These are phyloP conservation scores for Colletotrichum liriopes DNA, from an alignment of 2,329 filamentous ascomycete species.

Conservation along the genomic window DNA sequence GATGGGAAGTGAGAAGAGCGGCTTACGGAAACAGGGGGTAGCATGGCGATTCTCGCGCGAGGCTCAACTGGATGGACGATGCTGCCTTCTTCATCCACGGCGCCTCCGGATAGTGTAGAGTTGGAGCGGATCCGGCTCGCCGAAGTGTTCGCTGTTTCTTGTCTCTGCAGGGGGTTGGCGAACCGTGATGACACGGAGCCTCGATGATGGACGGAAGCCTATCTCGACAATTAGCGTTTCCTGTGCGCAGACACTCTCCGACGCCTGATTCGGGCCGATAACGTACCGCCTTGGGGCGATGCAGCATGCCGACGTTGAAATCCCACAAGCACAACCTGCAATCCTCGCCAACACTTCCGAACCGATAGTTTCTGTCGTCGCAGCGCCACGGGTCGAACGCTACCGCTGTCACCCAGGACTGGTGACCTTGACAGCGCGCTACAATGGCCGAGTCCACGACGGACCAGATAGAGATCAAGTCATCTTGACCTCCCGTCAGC, in stretches of 20 bases:
- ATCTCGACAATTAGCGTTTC: conserved; percentile 28
- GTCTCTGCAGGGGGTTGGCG: conserved; percentile 64
- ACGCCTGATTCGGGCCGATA: neutral
- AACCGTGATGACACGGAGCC: conserved; percentile 69
- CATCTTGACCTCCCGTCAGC: conserved; percentile 94
- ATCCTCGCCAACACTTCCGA: conserved; percentile 96
- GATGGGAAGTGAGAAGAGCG: neutral
- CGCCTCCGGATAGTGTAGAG: conserved; percentile 72
- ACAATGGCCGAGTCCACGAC: conserved; percentile 87
- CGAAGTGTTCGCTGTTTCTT: conserved; percentile 75
- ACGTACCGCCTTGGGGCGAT: conserved; percentile 87
- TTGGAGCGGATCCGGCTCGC: conserved; percentile 77
- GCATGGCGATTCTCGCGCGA: conserved; percentile 84
- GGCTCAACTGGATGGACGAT: conserved; percentile 87
- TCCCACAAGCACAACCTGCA: conserved; percentile 94
- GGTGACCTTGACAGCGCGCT: conserved; percentile 93
- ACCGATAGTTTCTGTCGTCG: conserved; percentile 94
- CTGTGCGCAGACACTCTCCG: conserved; percentile 7
- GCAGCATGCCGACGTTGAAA: conserved; percentile 96
- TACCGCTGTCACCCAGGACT: conserved; percentile 94
- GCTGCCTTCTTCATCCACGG: conserved; percentile 67
- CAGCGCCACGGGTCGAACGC: conserved; percentile 98
- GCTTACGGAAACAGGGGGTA: conserved; percentile 91
- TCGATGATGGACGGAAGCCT: conserved; percentile 71
- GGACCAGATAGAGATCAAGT: conserved; percentile 96